phyloP scores from a whole-genome alignment of 192 early-diverging fungal species.

The Backusella tuberculispora region DNA sequence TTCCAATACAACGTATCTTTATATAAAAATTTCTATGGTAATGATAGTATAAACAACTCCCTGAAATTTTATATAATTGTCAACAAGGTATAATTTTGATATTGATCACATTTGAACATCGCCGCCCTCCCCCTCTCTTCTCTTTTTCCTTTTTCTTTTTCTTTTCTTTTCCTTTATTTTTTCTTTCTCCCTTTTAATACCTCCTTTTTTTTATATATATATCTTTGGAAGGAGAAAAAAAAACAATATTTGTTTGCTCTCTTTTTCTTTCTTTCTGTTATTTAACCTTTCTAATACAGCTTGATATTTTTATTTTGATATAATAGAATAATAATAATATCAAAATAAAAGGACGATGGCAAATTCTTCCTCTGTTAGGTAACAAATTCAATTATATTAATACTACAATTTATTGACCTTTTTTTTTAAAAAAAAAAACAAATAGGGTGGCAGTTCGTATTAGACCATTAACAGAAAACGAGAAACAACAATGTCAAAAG shows the following conservation, averaged over 20 bases:
- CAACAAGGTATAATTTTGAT: not conserved
- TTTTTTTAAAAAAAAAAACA: not conserved
- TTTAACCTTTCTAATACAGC: not conserved
- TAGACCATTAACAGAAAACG: slow-evolving; percentile 75
- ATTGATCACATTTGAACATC: not conserved
- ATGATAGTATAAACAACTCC: slow-evolving; percentile 11
- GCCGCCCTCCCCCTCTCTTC: too few species aligned
- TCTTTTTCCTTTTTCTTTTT: not conserved
- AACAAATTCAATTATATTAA: not conserved
- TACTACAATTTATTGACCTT: not conserved
- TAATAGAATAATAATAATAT: not conserved
- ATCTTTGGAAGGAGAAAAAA: not conserved
- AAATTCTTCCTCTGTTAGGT: slow-evolving; percentile 25
- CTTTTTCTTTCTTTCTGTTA: not conserved
- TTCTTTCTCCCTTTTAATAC: not conserved
- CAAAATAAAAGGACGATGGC: not conserved
- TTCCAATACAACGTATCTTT: not conserved
- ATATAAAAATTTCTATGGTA: not conserved
- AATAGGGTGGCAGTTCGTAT: slow-evolving; percentile 77
- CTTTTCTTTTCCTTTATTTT: not conserved
- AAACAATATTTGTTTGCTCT: not conserved
- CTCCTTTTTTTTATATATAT: not conserved
- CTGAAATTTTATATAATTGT: slow-evolving; percentile 10
- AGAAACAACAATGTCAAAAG: slow-evolving; percentile 59
- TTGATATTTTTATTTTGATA: not conserved